phyloP scores from a whole-genome alignment of 345 rosid species.

The Syzygium aqueum region DNA sequence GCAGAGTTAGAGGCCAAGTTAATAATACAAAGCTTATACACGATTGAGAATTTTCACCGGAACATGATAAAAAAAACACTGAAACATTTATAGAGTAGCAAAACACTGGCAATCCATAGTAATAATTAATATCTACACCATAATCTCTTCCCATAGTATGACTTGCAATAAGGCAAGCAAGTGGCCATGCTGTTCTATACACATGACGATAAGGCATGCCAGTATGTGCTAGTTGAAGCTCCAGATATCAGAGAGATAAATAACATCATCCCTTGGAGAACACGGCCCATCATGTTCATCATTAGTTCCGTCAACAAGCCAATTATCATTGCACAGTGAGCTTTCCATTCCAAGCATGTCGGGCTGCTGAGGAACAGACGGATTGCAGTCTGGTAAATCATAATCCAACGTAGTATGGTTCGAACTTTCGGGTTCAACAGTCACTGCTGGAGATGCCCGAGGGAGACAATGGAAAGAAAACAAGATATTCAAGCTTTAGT shows the following conservation, averaged over 20 bases:
- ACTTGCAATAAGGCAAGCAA: background rate
- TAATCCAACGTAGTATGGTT: background rate
- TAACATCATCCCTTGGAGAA: background rate
- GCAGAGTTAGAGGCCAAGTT: background rate
- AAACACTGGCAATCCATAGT: background rate
- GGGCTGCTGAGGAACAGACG: background rate
- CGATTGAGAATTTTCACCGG: background rate
- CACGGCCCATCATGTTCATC: background rate
- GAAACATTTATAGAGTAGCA: background rate
- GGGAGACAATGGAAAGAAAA: background rate
- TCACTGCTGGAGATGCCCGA: background rate
- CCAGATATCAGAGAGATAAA: background rate
- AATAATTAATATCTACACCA: background rate
- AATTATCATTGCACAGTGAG: background rate
- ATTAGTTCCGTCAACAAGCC: background rate
- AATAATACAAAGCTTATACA: background rate
- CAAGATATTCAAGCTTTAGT: background rate
- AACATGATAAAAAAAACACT: background rate
- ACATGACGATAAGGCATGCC: background rate
- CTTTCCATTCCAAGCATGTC: background rate
- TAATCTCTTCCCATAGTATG: background rate
- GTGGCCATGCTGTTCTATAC: background rate
- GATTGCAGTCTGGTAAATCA: background rate
- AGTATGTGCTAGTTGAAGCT: background rate
- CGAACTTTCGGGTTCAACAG: background rate